These are phyloP conservation scores for Rhynchosporium secalis DNA, from an alignment of 2,329 filamentous ascomycete genomes.

Conservation along the genomic window DNA sequence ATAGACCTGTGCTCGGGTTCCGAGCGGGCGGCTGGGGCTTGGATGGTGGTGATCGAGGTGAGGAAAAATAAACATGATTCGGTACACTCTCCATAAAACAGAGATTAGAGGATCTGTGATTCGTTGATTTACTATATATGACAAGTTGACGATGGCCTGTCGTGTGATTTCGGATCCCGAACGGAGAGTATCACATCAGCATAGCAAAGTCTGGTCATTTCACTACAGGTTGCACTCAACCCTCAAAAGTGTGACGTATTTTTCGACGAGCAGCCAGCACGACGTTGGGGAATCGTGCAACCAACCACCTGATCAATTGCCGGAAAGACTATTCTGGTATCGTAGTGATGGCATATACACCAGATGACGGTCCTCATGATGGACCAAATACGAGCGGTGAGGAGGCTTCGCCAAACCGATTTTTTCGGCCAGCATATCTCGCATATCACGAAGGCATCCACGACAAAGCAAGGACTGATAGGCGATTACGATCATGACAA, in stretches of 20 bases:
- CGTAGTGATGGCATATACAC: constrained; percentile 31
- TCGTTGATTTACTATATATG: too few relatives aligned
- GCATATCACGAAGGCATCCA: constrained; percentile 47
- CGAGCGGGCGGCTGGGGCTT: constrained; percentile 6
- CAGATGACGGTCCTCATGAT: constrained; percentile 36
- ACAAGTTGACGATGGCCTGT: neutral
- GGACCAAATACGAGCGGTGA: constrained; percentile 48
- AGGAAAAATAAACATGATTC: neutral
- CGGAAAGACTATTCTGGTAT: neutral
- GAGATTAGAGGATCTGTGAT: too few relatives aligned
- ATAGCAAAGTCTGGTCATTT: neutral
- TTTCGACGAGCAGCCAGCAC: neutral
- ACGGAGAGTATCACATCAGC: neutral
- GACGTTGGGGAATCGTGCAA: neutral
- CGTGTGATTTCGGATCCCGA: neutral
- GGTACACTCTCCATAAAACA: too few relatives aligned
- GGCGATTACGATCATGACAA: constrained; percentile 82
- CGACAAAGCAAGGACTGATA: constrained; percentile 66
- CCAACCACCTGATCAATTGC: neutral
- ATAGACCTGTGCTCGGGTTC: neutral
- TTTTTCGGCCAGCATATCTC: constrained; percentile 44
- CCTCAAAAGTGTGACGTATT: neutral
- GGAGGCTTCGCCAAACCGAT: constrained; percentile 42
- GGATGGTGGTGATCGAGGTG: constrained; percentile 9
- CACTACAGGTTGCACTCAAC: neutral